Percentiles rank a stretch among this genome's conserved stretches.
Conservation (phyloP, 257 asterid genomes). For the Solanum appendiculatum region DNA sequence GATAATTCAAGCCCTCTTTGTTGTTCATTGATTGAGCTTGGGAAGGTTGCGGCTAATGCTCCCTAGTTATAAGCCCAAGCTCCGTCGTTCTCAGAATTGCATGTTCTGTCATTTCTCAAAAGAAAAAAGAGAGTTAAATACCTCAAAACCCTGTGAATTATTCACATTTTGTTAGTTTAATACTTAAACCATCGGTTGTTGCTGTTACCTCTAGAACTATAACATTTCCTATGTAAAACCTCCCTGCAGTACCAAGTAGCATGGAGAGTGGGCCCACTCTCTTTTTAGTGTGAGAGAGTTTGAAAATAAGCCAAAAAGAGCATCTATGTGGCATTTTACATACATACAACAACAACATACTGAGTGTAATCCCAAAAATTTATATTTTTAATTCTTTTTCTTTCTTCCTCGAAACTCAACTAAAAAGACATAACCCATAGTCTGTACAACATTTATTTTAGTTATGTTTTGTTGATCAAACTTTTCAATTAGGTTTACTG, state of each 20-base stretch:
- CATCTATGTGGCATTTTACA: neutral
- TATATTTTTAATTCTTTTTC: too few species aligned
- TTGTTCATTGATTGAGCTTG: neutral
- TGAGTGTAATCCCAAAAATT: too few species aligned
- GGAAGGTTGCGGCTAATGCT: neutral
- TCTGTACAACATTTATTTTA: too few species aligned
- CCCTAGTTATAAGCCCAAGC: neutral
- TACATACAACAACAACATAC: too few species aligned
- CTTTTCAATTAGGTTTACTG: too few species aligned
- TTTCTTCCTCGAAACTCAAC: too few species aligned
- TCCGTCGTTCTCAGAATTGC: neutral
- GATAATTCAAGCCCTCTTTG: neutral
- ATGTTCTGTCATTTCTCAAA: neutral
- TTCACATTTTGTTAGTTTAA: neutral
- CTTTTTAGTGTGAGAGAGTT: neutral
- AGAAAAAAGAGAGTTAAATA: neutral
- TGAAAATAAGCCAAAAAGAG: neutral
- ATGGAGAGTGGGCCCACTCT: neutral
- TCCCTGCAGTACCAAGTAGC: neutral
- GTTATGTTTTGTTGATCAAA: too few species aligned
- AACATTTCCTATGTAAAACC: neutral
- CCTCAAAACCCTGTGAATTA: neutral
- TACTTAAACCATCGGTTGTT: neutral
- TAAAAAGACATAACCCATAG: too few species aligned
- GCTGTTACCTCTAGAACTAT: neutral